These are phyloP conservation scores for Dinochytrium kinnereticum DNA, from an alignment of 371 early-diverging fungal genomes.

Conservation along the genomic window DNA sequence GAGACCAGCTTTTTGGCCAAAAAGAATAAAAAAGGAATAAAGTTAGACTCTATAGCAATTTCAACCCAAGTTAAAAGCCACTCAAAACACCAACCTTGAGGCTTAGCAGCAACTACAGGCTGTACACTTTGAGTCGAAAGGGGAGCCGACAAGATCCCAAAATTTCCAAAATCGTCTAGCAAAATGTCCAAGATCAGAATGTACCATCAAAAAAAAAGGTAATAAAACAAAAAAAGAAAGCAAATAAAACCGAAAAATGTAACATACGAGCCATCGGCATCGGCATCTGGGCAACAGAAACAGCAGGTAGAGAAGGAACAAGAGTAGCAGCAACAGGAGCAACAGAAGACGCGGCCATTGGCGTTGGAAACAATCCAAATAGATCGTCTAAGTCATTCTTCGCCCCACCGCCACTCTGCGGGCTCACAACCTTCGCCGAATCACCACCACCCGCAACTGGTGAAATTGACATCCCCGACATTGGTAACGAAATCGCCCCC, in stretches of 20 bases:
- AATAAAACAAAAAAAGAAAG: too few species aligned
- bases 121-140: not conserved
- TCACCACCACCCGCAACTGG: not conserved
- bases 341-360: not conserved
- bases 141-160: not conserved
- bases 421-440: not conserved
- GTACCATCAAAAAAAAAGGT: too few species aligned
- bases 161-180: not conserved
- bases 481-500: not conserved
- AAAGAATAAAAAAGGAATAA: too few species aligned
- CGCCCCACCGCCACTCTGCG: not conserved
- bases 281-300: not conserved
- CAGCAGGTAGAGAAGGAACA: not conserved
- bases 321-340: not conserved
- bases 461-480: not conserved
- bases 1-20: too few species aligned
- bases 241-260: not conserved
- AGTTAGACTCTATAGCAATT: too few species aligned
- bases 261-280: too few species aligned
- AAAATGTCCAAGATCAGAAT: too few species aligned
- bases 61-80: too few species aligned
- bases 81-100: too few species aligned
- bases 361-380: not conserved
- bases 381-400: slow-evolving; percentile 5
- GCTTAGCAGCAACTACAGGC: too few species aligned